Evolutionary conservation across 768 basidiomycete species (phyloP).

Genomic region (Coprinopsis marcescibilis): DNA sequence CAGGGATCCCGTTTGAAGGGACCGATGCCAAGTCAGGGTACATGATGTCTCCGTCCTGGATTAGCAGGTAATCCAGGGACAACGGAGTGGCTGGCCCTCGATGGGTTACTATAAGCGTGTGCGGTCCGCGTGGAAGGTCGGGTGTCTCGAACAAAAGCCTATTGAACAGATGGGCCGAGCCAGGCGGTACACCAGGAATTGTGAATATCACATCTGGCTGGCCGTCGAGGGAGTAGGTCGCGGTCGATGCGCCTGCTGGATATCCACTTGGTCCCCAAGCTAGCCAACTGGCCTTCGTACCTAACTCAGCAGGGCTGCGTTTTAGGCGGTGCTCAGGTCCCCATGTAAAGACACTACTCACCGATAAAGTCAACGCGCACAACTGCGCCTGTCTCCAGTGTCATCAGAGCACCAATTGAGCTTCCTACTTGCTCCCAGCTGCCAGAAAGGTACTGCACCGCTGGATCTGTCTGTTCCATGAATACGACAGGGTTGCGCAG

Average conservation of each 20-base stretch:
- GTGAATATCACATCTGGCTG: neutral
- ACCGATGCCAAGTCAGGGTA: neutral
- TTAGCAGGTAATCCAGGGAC: neutral
- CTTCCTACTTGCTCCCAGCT: neutral
- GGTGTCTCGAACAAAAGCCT: neutral
- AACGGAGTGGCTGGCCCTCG: slow-evolving; percentile 4
- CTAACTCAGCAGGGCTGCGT: neutral
- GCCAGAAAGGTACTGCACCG: neutral
- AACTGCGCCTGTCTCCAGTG: neutral
- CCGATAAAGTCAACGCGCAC: neutral
- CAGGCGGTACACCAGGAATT: neutral
- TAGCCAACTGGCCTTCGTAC: slow-evolving; percentile 4
- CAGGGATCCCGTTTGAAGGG: too few species aligned
- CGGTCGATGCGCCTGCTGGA: slow-evolving; percentile 1
- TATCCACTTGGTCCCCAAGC: neutral
- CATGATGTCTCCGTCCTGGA: slow-evolving; percentile 4
- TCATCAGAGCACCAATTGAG: neutral
- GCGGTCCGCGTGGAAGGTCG: neutral
- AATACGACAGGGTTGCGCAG: neutral
- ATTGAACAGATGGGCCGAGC: neutral
- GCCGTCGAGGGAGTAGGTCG: slow-evolving; percentile 5
- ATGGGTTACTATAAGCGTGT: slow-evolving; percentile 1
- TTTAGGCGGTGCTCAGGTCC: too few species aligned
- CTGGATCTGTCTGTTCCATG: neutral
- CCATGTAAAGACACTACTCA: too few species aligned